Evolutionary conservation across 129 eudicot genomes (phyloP).

Genomic region (Cynara cardunculus): DNA sequence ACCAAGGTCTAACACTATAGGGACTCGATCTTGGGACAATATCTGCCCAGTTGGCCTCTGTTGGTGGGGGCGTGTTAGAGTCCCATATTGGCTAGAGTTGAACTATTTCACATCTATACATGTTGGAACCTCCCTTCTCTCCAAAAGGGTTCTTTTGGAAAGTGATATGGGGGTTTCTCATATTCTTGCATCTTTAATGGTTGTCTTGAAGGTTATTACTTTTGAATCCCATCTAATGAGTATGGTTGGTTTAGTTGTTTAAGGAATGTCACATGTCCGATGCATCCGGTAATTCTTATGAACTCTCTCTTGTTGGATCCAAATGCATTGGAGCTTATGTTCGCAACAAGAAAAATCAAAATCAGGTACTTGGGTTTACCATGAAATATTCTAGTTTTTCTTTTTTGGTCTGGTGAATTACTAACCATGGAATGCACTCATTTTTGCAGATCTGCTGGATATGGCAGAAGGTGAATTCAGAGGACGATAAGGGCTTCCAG

Average conservation of each 20-base stretch:
- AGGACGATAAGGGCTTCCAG: constrained; percentile 79
- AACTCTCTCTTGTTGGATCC: constrained; percentile 70
- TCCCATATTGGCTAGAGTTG: not conserved
- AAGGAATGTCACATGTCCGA: constrained; percentile 68
- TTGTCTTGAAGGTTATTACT: not conserved
- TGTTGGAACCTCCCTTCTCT: not conserved
- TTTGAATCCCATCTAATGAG: not conserved
- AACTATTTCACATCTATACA: not conserved
- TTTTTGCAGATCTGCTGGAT: constrained; percentile 85
- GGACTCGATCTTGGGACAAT: not conserved
- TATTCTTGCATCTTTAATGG: not conserved
- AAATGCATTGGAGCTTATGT: constrained; percentile 93
- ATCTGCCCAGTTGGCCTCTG: not conserved
- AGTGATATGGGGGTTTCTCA: not conserved
- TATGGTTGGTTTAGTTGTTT: constrained; percentile 45
- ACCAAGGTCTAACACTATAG: not conserved
- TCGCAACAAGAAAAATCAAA: constrained; percentile 75
- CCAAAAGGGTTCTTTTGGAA: not conserved
- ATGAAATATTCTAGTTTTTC: not conserved
- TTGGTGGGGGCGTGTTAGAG: not conserved
- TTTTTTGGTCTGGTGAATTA: not conserved
- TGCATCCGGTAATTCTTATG: constrained; percentile 67
- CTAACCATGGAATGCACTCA: not conserved
- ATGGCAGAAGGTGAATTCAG: constrained; percentile 84
- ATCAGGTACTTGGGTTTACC: constrained; percentile 48